Evolutionary conservation across 192 early-diverging fungal species (phyloP).

Genomic region (Rhizoclosmatium sp.): DNA sequence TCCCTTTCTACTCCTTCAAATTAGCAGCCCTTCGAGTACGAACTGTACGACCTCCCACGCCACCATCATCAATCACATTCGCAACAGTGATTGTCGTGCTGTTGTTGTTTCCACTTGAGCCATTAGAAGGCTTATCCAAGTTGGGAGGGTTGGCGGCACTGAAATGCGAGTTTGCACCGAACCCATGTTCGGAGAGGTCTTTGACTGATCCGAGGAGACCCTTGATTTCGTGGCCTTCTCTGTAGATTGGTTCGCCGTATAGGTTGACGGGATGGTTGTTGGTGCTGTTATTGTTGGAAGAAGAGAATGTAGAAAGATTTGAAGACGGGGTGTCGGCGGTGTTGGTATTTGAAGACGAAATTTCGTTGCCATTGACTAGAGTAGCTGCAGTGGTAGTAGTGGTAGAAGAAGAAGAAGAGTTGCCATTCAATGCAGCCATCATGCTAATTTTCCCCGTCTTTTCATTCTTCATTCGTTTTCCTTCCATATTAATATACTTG

Average conservation of each 20-base stretch:
- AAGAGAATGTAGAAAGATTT: neutral
- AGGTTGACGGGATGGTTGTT: too few species aligned
- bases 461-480: slow-evolving; percentile 35
- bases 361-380: too few species aligned
- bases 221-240: slow-evolving; percentile 9
- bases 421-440: neutral
- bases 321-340: neutral
- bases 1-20: too few species aligned
- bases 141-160: neutral
- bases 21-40: neutral
- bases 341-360: too few species aligned
- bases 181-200: neutral
- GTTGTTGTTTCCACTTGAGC: neutral
- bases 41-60: neutral
- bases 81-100: neutral
- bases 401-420: neutral
- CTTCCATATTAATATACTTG: slow-evolving; percentile 30
- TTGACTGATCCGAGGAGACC: slow-evolving; percentile 19
- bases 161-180: neutral
- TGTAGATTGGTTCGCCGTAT: too few species aligned
- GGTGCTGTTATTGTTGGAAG: neutral
- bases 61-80: neutral
- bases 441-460: slow-evolving; percentile 2
- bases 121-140: too few species aligned
- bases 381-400: neutral